These are phyloP conservation scores for Crassisporium funariophilum DNA, from an alignment of 768 basidiomycete genomes.

Conservation along the genomic window DNA sequence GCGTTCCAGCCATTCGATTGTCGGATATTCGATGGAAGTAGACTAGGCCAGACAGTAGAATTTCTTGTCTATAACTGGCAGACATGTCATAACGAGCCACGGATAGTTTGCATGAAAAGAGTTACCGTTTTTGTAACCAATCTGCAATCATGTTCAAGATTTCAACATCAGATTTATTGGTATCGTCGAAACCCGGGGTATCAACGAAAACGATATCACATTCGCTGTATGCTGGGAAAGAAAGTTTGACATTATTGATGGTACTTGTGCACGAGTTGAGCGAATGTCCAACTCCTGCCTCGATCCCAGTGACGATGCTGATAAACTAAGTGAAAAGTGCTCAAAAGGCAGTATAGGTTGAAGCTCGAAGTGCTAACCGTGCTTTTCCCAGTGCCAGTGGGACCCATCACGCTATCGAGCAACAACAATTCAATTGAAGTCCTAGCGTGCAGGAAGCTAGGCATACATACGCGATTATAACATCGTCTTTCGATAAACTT, in stretches of 20 bases:
- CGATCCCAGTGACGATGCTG: background rate
- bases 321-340: too few species aligned
- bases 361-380: too few species aligned
- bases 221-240: slow-evolving; percentile 7
- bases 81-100: background rate
- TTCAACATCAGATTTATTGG: slow-evolving; percentile 19
- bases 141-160: slow-evolving; percentile 26
- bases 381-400: too few species aligned
- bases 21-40: slow-evolving; percentile 25
- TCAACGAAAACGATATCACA: slow-evolving; percentile 25
- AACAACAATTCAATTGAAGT: too few species aligned
- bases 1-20: slow-evolving; percentile 31
- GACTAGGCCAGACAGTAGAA: slow-evolving; percentile 29
- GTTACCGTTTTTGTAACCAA: slow-evolving; percentile 24
- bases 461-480: too few species aligned
- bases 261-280: background rate
- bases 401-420: too few species aligned
- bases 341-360: too few species aligned
- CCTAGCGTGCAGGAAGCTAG: too few species aligned
- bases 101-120: background rate
- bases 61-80: slow-evolving; percentile 4
- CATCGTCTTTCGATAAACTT: too few species aligned
- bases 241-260: background rate
- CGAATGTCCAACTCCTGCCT: background rate
- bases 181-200: slow-evolving; percentile 31